Base-by-base conservation (phyloP, 495 filamentous ascomycete species). In the Aspergillus kassunensis region DNA sequence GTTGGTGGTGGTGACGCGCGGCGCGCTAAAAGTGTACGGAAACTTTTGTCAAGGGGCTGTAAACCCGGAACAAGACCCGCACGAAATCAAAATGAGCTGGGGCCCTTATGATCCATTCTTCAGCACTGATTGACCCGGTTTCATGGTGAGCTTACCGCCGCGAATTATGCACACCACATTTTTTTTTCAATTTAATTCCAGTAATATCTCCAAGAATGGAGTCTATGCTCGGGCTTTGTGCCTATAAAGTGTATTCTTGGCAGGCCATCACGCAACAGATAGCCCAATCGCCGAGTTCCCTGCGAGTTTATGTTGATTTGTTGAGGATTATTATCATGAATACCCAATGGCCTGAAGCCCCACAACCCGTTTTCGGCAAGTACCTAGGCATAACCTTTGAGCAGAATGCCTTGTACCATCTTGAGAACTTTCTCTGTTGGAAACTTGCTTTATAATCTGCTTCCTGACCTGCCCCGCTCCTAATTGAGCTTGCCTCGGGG, bases 181-280 rank as follows among this genome's bases (percentile, higher is more conserved):
- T n/a, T n/a, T n/a, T n/a, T n/a, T n/a, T n/a, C n/a, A n/a, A n/a
- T n/a, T n/a, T n/a, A n/a, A n/a, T n/a, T n/a, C n/a, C n/a, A n/a
- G 55, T 44, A 57, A 57, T 51, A 55, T 52, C 51, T 34, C 51
- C 56, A 51, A 54, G 51, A 34, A 54, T 49, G 46, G 42, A 46
- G 51, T 43, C 30, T 46, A 23, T 16, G 33, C 37, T 40, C 62
- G 66, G 68, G 58, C 33, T 20, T 64, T 55, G 44, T 68, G 44
- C 68, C 68, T 30, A 62, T 56, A 66, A 59, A 23, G 56, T 57
- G 49, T 51, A n/a, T n/a, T 16, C 29, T 12, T 44, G 47, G 35
- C 64, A 60, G 64, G n/a, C 45, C 29, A 16, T 36, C 31, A 27
- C 27, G 27, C 9, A 9, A 21, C 5, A 3, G 10, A 16, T 30